phyloP scores from a whole-genome alignment of 495 filamentous ascomycete genomes.

The Parathielavia hyrcaniae region DNA sequence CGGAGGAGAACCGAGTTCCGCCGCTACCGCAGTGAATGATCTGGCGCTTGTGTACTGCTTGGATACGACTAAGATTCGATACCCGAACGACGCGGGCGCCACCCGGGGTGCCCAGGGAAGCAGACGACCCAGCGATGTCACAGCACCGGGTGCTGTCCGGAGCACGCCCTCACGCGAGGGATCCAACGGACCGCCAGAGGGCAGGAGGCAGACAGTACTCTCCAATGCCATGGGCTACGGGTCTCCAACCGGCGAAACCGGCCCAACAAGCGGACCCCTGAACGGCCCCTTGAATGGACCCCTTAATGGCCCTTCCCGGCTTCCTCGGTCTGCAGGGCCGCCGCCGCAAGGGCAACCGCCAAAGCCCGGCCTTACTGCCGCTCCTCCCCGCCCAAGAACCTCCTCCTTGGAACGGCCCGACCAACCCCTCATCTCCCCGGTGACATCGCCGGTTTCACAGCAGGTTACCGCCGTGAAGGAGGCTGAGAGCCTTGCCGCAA shows the following conservation, averaged over 20 bases:
- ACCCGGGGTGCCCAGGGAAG: conserved; percentile 36
- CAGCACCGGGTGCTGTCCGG: conserved; percentile 30
- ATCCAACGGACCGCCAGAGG: conserved; percentile 52
- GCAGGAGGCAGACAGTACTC: conserved; percentile 46
- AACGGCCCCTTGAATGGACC: conserved; percentile 31
- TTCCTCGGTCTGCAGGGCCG: conserved; percentile 64
- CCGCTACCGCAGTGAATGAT: conserved; percentile 69
- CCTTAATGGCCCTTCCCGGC: conserved; percentile 43
- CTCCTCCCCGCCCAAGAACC: conserved; percentile 33
- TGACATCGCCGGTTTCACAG: conserved; percentile 50
- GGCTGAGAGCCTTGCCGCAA: conserved; percentile 39
- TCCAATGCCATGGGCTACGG: conserved; percentile 37
- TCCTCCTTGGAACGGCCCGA: conserved; percentile 40
- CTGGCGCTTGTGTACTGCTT: conserved; percentile 85
- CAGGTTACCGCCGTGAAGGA: conserved; percentile 43
- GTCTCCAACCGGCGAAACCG: conserved; percentile 33
- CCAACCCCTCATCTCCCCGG: conserved; percentile 33
- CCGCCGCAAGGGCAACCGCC: conserved; percentile 84
- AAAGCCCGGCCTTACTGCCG: conserved; percentile 46
- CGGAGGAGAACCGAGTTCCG: conserved; percentile 89
- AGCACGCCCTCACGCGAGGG: conserved; percentile 55
- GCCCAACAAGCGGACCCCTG: conserved; percentile 26
- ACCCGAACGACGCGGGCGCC: conserved; percentile 71
- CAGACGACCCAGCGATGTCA: conserved; percentile 40
- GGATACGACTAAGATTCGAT: conserved; percentile 92